Evolutionary conservation across 805 yeast species (phyloP).

Genomic region (Kodamaea kaohsiungensis): DNA sequence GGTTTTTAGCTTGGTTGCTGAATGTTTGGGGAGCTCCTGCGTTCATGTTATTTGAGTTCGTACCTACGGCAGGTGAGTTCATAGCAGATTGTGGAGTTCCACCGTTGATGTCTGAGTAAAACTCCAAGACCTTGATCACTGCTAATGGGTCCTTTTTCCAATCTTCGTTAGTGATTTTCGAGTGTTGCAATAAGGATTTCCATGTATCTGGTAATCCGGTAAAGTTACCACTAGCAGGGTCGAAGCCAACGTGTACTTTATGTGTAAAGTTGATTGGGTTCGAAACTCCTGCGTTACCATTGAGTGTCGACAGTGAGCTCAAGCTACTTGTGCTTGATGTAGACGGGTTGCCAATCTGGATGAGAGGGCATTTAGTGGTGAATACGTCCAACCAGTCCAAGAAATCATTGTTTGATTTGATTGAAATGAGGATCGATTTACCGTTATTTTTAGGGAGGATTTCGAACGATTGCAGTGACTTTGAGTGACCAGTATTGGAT

Average conservation of each 20-base stretch:
- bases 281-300: slow-evolving; percentile 60
- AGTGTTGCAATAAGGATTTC: slow-evolving; percentile 55
- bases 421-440: slow-evolving; percentile 70
- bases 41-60: slow-evolving; percentile 25
- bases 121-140: slow-evolving; percentile 60
- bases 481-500: slow-evolving; percentile 47
- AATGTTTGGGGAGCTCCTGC: not conserved
- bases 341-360: slow-evolving; percentile 33
- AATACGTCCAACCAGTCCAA: slow-evolving; percentile 91
- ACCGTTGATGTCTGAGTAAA: slow-evolving; percentile 50
- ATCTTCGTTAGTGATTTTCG: slow-evolving; percentile 62
- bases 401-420: slow-evolving; percentile 77
- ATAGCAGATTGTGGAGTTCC: slow-evolving; percentile 33
- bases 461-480: slow-evolving; percentile 67
- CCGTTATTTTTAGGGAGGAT: slow-evolving; percentile 54
- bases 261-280: slow-evolving; percentile 95
- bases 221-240: slow-evolving; percentile 67
- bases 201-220: slow-evolving; percentile 60
- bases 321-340: slow-evolving; percentile 4
- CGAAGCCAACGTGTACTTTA: slow-evolving; percentile 85
- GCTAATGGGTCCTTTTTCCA: slow-evolving; percentile 66
- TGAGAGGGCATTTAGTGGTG: slow-evolving; percentile 70
- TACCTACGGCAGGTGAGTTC: slow-evolving; percentile 24
- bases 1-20: slow-evolving; percentile 16
- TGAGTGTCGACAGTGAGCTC: slow-evolving; percentile 9